Evolutionary conservation across 805 yeast genomes (phyloP).

Genomic region (Wickerhamomyces kurtzmanii): DNA sequence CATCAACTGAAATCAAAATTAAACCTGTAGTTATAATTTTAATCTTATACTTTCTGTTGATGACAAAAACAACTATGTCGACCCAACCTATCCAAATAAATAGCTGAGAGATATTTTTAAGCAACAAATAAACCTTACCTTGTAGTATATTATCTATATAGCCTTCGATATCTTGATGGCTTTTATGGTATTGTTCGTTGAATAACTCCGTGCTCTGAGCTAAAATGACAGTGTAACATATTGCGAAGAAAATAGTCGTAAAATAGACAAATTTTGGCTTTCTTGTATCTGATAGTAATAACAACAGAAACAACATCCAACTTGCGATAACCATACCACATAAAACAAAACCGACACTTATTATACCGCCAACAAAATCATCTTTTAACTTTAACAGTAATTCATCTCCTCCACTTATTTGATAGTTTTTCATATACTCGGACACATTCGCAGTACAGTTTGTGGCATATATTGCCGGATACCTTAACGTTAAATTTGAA

Average conservation of each 20-base stretch:
- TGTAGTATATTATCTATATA: constrained; percentile 28
- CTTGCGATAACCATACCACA: constrained; percentile 48
- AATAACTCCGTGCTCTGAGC: constrained; percentile 35
- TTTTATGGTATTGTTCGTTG: constrained; percentile 35
- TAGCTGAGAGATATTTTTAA: constrained; percentile 29
- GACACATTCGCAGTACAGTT: constrained; percentile 26
- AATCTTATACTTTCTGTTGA: constrained; percentile 20
- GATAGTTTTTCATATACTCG: no score
- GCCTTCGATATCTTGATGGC: constrained; percentile 41
- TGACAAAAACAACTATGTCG: constrained; percentile 35
- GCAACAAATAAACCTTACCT: constrained; percentile 25
- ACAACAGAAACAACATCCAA: constrained; percentile 61
- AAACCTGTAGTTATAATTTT: constrained; percentile 21
- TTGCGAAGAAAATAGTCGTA: constrained; percentile 48
- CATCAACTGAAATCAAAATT: constrained; percentile 18
- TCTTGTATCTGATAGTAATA: constrained; percentile 42
- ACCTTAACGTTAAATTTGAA: constrained; percentile 8
- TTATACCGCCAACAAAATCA: constrained; percentile 25
- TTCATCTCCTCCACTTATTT: no score
- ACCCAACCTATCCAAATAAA: constrained; percentile 46
- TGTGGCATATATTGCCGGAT: constrained; percentile 36
- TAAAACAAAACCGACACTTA: constrained; percentile 38
- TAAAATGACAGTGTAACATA: constrained; percentile 42
- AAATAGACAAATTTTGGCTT: constrained; percentile 49
- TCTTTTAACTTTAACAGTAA: no score